Percentiles rank a stretch among this genome's conserved stretches.
phyloP scores from a whole-genome alignment of 768 basidiomycete genomes.

The Pisolithus sp. region DNA sequence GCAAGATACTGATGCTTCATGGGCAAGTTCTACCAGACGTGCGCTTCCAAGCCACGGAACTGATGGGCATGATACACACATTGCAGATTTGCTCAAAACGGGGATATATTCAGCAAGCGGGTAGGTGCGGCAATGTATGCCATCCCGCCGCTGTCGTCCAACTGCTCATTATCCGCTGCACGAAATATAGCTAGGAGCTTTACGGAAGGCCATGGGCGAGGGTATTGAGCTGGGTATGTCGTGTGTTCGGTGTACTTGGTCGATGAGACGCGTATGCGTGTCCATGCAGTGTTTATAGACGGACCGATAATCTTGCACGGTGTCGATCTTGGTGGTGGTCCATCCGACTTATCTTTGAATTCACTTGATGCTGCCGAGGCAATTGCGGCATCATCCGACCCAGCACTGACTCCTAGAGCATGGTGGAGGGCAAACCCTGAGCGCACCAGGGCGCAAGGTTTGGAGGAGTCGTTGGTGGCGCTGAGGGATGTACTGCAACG shows the following conservation, averaged over 20 bases:
- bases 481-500: slow-evolving; percentile 53
- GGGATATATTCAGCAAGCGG: slow-evolving; percentile 61
- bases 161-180: not conserved
- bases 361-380: slow-evolving; percentile 37
- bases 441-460: slow-evolving; percentile 44
- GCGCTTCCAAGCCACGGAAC: not conserved
- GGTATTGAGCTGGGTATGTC: slow-evolving; percentile 57
- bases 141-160: not conserved
- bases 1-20: slow-evolving; percentile 41
- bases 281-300: slow-evolving; percentile 59
- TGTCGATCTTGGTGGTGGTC: slow-evolving; percentile 44
- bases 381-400: slow-evolving; percentile 34
- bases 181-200: slow-evolving; percentile 52
- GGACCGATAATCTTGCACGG: slow-evolving; percentile 64
- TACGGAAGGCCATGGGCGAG: slow-evolving; percentile 63
- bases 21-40: slow-evolving; percentile 26
- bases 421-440: slow-evolving; percentile 65
- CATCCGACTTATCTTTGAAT: slow-evolving; percentile 11
- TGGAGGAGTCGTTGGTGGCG: slow-evolving; percentile 49
- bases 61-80: not conserved
- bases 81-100: slow-evolving; percentile 67
- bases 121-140: slow-evolving; percentile 32
- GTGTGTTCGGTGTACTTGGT: not conserved
- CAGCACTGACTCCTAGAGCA: slow-evolving; percentile 50
- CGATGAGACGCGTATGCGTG: not conserved